Percentiles rank a stretch among this genome's conserved stretches.
phyloP scores from a whole-genome alignment of 2,329 filamentous ascomycete species.

The Neoscytalidium dimidiatum region DNA sequence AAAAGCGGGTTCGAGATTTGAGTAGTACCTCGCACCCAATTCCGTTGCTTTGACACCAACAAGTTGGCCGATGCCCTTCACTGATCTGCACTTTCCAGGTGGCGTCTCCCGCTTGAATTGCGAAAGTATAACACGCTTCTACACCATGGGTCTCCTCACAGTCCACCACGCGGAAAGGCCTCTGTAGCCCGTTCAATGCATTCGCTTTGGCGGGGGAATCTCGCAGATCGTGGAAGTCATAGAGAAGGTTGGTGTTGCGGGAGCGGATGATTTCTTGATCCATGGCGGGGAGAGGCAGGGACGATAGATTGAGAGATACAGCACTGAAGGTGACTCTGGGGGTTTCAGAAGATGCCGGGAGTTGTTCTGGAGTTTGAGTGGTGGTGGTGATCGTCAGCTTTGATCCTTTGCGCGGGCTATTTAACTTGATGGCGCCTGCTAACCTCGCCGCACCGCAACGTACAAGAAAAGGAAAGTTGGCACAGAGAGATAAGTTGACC shows the following conservation, averaged over 20 bases:
- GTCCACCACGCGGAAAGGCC: too few species aligned
- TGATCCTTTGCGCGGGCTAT: neutral
- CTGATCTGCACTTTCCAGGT: neutral
- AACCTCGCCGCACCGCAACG: neutral
- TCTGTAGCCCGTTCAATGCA: too few species aligned
- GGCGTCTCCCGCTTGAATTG: neutral
- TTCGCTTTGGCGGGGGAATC: neutral
- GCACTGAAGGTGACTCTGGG: too few species aligned
- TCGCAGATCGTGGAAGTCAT: neutral
- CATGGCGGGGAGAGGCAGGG: neutral
- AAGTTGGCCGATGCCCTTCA: neutral
- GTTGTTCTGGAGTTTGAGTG: neutral
- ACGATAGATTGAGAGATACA: neutral
- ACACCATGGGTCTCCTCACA: neutral
- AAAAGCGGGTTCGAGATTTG: neutral
- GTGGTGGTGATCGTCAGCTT: neutral
- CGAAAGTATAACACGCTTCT: neutral
- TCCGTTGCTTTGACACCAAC: slow-evolving; percentile 11
- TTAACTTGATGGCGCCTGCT: neutral
- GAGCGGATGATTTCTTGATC: neutral
- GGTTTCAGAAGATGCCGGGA: slow-evolving; percentile 21
- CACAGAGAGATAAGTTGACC: neutral
- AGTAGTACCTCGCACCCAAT: slow-evolving; percentile 37
- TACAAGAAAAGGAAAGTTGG: neutral
- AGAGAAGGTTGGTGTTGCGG: too few species aligned